Percentiles rank a stretch among this genome's conserved stretches.
These are phyloP conservation scores for Septoria petroselini DNA, from an alignment of 2,329 filamentous ascomycete genomes.

Conservation along the genomic window DNA sequence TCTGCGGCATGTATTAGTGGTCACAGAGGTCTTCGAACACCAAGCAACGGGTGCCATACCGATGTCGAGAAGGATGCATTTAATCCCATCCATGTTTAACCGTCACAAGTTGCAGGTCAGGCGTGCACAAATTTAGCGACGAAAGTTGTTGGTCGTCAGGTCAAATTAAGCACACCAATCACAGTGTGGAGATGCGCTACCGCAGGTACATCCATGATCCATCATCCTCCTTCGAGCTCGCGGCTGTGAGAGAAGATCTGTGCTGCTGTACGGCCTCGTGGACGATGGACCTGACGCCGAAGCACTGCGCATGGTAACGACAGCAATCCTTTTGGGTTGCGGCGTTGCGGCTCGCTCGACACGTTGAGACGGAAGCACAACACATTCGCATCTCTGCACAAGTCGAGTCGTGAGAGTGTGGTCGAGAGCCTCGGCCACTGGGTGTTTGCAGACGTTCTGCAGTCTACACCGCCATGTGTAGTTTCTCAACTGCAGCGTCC, in stretches of 20 bases:
- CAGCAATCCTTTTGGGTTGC: no score
- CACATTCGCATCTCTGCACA: no score
- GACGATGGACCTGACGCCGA: neutral
- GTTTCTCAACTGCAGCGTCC: conserved; percentile 23
- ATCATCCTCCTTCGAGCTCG: conserved; percentile 2
- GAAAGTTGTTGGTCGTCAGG: neutral
- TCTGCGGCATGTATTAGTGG: conserved; percentile 49
- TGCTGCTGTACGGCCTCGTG: conserved; percentile 2
- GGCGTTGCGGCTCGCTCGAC: no score
- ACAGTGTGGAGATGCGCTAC: neutral
- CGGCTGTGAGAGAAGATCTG: neutral
- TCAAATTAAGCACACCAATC: neutral
- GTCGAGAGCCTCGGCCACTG: neutral
- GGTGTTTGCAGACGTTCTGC: neutral
- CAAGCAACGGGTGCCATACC: conserved; percentile 28
- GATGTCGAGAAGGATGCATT: conserved; percentile 40
- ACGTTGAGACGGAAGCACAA: no score
- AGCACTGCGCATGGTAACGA: neutral
- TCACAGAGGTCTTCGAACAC: neutral
- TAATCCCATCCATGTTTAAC: conserved; percentile 32
- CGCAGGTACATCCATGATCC: conserved; percentile 7
- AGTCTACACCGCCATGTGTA: conserved; percentile 13
- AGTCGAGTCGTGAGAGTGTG: no score
- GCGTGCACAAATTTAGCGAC: conserved; percentile 6
- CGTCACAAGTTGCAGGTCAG: conserved; percentile 11